phyloP scores from a whole-genome alignment of 2,329 filamentous ascomycete genomes.

The Neocucurbitaria cava region DNA sequence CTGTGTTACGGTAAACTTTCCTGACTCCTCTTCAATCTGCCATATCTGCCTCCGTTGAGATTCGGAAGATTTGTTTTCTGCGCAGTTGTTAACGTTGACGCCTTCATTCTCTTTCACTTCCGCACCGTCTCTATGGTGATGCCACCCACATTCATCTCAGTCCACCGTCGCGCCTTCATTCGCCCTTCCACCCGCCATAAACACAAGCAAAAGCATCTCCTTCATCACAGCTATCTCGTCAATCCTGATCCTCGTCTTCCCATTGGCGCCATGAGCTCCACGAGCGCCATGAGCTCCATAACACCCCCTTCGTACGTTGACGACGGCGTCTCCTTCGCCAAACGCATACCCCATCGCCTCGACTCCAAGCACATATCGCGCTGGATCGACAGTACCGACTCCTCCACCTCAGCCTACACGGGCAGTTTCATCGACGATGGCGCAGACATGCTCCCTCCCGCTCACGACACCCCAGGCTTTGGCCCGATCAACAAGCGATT shows the following conservation, averaged over 20 bases:
- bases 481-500: conserved; percentile 19
- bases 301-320: conserved; percentile 32
- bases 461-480: conserved; percentile 13
- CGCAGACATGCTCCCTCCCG: conserved; percentile 22
- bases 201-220: background rate
- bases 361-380: conserved; percentile 8
- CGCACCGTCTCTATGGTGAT: conserved; percentile 1
- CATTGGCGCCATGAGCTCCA: conserved; percentile 18
- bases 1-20: conserved; percentile 14
- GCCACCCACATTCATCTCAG: background rate
- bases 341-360: conserved; percentile 19
- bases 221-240: background rate
- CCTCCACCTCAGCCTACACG: conserved; percentile 22
- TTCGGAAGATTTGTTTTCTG: background rate
- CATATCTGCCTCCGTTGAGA: background rate
- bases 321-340: conserved; percentile 25
- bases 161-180: conserved; percentile 2
- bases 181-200: background rate
- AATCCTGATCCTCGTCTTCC: background rate
- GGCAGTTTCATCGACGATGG: conserved; percentile 41
- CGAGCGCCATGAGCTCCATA: conserved; percentile 20
- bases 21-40: background rate
- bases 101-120: conserved; percentile 8
- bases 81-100: background rate
- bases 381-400: conserved; percentile 16